These are phyloP conservation scores for Lyophyllum decastes DNA, from an alignment of 768 basidiomycete species.

Conservation along the genomic window DNA sequence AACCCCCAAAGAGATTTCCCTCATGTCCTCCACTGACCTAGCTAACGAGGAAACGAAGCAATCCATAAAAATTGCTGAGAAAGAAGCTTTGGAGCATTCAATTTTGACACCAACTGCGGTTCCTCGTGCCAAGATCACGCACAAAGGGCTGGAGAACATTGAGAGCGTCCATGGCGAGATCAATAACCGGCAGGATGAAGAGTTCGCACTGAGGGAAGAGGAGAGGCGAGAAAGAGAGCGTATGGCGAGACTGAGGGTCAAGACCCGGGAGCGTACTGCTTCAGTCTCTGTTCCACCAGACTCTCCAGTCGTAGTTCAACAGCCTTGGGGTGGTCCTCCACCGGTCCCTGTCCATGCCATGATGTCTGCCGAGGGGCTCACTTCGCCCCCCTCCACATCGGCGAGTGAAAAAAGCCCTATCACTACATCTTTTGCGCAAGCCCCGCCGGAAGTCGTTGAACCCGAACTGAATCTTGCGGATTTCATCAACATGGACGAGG, in stretches of 20 bases:
- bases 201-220: conserved; percentile 63
- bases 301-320: conserved; percentile 55
- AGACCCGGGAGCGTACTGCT: conserved; percentile 46
- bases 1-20: conserved; percentile 69
- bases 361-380: conserved; percentile 24
- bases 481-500: conserved; percentile 78
- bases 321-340: conserved; percentile 65
- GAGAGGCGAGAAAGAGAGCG: conserved; percentile 73
- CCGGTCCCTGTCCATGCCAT: conserved; percentile 52
- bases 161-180: conserved; percentile 67
- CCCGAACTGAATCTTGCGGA: conserved; percentile 74
- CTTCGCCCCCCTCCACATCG: conserved; percentile 27
- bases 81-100: conserved; percentile 82
- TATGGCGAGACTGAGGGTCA: conserved; percentile 57
- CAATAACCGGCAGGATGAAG: conserved; percentile 44
- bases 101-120: conserved; percentile 72
- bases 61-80: conserved; percentile 79
- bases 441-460: conserved; percentile 47
- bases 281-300: conserved; percentile 74
- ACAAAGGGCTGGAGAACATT: conserved; percentile 91
- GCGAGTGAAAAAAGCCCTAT: conserved; percentile 19
- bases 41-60: conserved; percentile 86
- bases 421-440: conserved; percentile 2
- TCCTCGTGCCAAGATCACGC: conserved; percentile 82
- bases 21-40: conserved; percentile 87